Evolutionary conservation across 306 rosid species (phyloP), one percentile per base, ranked within the genome.

Genomic region (Ceratonia siliqua): DNA sequence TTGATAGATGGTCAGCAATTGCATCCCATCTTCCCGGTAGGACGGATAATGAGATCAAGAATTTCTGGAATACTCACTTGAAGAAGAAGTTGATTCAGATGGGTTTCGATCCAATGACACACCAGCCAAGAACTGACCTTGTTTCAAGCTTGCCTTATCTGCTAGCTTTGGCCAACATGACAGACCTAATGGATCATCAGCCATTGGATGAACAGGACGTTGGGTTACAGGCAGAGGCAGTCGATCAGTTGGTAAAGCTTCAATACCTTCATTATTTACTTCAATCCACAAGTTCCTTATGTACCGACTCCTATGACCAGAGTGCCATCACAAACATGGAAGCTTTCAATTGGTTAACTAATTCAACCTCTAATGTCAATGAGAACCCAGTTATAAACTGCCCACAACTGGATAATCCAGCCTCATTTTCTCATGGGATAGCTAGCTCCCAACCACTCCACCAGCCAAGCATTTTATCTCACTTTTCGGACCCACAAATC

Each of bases 71-170:
- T 28, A 91, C 97, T 8, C 97, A 91, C 68, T 54, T 91, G 59
- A 89, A 87, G 90, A 91, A 91, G 62, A 91, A 89, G 84, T 74
- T 91, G 48, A 91, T 89, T 80, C 95, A 87, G 76, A 91, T 91
- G 95, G 97, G 97, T 14, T 83, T 89, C 52, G 97, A 91, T 83
- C 92, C 93, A 80, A 89, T 84, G 90, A 91, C 95, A n/a, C 97
- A 91, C 55, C 92, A 91, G 20, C 97, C 95, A 41, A 91, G 95
- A 86, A 87, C 89, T n/a, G 95, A 91, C 76, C 88, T 87, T 22
- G 84, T 89, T 79, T 83, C 89, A 24, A 84, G 55, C 79, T 50
- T 90, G 74, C 90, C 89, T 28, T 83, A 88, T 41, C 84, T 88
- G 21, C 73, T 90, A 61, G 93, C 92, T 39, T 64, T 86, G 70